A percentile compares a stretch with the other conserved stretches of the same genome.
These are phyloP conservation scores for Batkoa obscura DNA, from an alignment of 371 early-diverging fungal genomes.

Conservation along the genomic window DNA sequence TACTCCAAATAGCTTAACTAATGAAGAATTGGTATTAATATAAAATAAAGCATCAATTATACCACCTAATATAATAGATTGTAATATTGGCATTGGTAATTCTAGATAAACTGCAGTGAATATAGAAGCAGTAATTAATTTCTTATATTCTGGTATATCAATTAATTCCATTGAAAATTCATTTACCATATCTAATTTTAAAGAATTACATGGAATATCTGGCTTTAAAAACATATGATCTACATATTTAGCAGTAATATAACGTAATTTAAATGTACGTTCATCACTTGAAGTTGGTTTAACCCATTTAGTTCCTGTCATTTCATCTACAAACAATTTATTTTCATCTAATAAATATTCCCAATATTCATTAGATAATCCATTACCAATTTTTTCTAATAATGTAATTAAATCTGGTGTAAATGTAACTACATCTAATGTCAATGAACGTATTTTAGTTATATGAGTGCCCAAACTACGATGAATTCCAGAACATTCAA, in stretches of 20 bases:
- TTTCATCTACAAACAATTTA: neutral
- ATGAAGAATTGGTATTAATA: neutral
- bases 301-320: neutral
- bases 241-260: conserved; percentile 5
- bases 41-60: neutral
- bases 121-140: neutral
- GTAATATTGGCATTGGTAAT: neutral
- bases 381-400: neutral
- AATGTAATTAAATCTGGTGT: conserved; percentile 4
- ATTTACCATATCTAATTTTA: neutral
- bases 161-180: neutral
- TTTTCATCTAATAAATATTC: conserved; percentile 2
- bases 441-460: conserved; percentile 71
- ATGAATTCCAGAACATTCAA: conserved; percentile 93
- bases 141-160: neutral
- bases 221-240: neutral
- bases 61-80: conserved; percentile 2
- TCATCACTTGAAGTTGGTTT: conserved; percentile 2
- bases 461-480: conserved; percentile 86
- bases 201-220: neutral
- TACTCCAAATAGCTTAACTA: conserved; percentile 1
- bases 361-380: neutral
- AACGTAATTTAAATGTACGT: conserved; percentile 1
- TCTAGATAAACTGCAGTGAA: neutral
- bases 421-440: conserved; percentile 44